Conservation (phyloP, 2,329 filamentous ascomycete species). For the Nigrospora sphaerica region DNA sequence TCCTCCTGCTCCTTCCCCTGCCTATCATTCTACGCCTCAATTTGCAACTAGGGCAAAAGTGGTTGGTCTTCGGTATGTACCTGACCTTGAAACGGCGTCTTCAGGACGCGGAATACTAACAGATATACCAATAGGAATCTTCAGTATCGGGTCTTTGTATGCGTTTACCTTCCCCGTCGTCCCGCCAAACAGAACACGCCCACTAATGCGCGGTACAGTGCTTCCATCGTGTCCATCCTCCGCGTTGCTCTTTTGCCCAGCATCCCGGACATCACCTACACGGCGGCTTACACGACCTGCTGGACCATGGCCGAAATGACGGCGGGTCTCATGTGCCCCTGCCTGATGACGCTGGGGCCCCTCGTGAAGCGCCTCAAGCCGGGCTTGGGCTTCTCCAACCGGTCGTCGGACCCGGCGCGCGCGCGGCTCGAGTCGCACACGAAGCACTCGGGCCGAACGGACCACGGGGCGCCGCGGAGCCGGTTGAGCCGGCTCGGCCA, state of each 20-base stretch:
- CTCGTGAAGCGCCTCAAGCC: background rate
- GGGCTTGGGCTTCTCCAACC: background rate
- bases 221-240: background rate
- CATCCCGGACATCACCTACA: background rate
- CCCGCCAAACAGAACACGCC: background rate
- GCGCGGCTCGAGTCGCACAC: background rate
- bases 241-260: background rate
- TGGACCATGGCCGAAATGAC: slow-evolving; percentile 1
- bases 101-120: background rate
- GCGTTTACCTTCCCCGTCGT: background rate
- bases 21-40: background rate
- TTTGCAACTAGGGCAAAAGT: background rate
- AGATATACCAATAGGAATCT: background rate
- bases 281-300: background rate
- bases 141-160: background rate
- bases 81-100: background rate
- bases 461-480: background rate
- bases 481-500: background rate
- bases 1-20: background rate
- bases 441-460: background rate
- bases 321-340: background rate
- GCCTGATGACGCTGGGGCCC: background rate
- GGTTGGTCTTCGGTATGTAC: background rate
- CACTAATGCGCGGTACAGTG: background rate
- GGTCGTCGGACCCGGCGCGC: background rate